Conservation (phyloP, 1,284 basidiomycete species). For the Pseudozyma pruni region DNA sequence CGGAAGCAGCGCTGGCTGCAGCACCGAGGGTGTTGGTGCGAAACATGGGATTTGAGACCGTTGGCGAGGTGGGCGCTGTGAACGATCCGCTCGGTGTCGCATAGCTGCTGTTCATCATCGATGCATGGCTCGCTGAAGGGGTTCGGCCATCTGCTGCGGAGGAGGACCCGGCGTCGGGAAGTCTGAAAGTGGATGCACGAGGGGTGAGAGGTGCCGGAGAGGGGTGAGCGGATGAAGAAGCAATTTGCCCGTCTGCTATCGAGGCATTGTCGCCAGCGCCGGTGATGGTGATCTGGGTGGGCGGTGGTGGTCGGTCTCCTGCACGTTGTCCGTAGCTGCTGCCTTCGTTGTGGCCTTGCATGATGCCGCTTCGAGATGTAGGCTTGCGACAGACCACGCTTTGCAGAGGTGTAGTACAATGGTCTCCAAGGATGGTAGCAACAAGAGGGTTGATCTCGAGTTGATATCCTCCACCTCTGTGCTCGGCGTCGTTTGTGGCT, state of each 20-base stretch:
- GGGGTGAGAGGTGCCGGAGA: slow-evolving; percentile 29
- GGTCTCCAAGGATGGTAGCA: not conserved
- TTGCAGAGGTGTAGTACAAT: too few relatives aligned
- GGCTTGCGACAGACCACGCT: too few relatives aligned
- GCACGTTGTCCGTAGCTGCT: slow-evolving; percentile 2
- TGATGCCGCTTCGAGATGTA: not conserved
- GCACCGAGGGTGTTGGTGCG: slow-evolving; percentile 25
- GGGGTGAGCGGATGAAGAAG: slow-evolving; percentile 14
- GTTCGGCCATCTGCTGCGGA: slow-evolving; percentile 10
- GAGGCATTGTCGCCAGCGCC: slow-evolving; percentile 6
- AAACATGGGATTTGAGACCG: slow-evolving; percentile 16
- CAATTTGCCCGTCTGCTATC: not conserved
- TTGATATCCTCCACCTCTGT: not conserved
- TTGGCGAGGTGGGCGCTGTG: slow-evolving; percentile 31
- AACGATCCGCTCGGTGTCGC: slow-evolving; percentile 17
- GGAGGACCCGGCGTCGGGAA: slow-evolving; percentile 5
- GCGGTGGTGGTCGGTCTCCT: slow-evolving; percentile 5
- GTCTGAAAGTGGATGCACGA: slow-evolving; percentile 24
- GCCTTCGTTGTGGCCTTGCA: not conserved
- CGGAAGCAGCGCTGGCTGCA: not conserved
- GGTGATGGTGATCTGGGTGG: slow-evolving; percentile 27
- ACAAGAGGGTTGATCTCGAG: not conserved
- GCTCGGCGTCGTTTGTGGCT: too few relatives aligned
- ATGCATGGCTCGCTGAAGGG: not conserved
- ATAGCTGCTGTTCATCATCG: not conserved